Evolutionary conservation across 1,284 basidiomycete species (phyloP).

Genomic region (Rhodotorula mucilaginosa): DNA sequence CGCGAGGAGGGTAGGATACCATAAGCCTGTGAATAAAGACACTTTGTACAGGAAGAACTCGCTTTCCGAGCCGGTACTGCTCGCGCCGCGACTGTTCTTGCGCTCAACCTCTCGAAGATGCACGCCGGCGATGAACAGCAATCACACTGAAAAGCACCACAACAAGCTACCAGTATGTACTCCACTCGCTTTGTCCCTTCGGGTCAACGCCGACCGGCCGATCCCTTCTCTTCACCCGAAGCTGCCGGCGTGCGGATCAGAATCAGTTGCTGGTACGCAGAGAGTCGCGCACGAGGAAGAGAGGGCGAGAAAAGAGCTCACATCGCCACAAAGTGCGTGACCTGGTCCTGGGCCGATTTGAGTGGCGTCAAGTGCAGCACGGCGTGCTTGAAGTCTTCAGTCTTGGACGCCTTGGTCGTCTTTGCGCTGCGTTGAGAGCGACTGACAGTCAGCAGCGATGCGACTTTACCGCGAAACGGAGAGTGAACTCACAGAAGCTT

Average conservation of each 20-base stretch:
- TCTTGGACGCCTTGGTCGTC: not conserved
- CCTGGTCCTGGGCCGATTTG: not conserved
- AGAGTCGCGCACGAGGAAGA: no score
- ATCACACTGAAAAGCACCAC: no score
- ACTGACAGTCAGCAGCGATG: not conserved
- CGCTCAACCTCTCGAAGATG: no score
- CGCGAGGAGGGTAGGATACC: no score
- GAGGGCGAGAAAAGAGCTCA: not conserved
- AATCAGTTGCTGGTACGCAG: not conserved
- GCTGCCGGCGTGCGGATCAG: not conserved
- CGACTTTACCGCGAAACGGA: not conserved
- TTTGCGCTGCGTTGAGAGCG: not conserved
- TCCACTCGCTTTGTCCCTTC: no score
- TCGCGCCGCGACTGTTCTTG: no score
- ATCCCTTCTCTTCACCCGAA: conserved; percentile 3
- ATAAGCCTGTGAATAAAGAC: not conserved
- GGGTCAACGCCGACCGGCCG: no score
- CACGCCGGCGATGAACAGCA: no score
- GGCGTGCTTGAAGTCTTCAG: not conserved
- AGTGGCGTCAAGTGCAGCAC: conserved; percentile 22
- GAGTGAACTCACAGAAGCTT: conserved; percentile 7
- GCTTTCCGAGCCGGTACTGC: not conserved
- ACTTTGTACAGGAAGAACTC: no score
- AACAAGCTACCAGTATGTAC: no score
- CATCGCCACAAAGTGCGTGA: conserved; percentile 18